Evolutionary conservation across 2,329 filamentous ascomycete genomes (phyloP).

Genomic region (Pyricularia pennisetigena): DNA sequence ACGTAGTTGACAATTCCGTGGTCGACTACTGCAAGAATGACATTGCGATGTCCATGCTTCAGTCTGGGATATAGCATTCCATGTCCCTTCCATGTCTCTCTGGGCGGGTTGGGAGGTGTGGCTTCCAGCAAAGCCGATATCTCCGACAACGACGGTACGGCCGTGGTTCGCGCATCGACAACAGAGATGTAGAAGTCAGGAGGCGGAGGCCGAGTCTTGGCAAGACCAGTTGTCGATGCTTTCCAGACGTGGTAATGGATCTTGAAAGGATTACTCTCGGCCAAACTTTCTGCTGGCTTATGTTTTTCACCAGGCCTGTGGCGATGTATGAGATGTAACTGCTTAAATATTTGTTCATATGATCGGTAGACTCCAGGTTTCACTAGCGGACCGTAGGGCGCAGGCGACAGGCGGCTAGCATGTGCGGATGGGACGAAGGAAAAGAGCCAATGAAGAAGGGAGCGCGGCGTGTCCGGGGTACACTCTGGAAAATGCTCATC

Average conservation of each 20-base stretch:
- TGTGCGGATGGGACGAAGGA: constrained; percentile 27
- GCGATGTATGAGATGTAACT: constrained; percentile 62
- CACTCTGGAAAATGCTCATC: neutral
- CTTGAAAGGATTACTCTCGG: constrained; percentile 47
- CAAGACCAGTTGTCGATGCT: constrained; percentile 56
- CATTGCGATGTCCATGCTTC: constrained; percentile 76
- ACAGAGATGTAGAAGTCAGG: constrained; percentile 84
- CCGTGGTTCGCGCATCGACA: constrained; percentile 61
- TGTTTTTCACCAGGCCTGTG: constrained; percentile 43
- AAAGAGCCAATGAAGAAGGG: constrained; percentile 44
- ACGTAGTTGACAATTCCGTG: constrained; percentile 84
- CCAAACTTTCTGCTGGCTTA: constrained; percentile 15
- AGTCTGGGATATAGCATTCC: constrained; percentile 60
- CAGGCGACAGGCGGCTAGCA: neutral
- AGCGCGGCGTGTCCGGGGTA: constrained; percentile 20
- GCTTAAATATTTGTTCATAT: constrained; percentile 63
- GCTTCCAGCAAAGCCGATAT: constrained; percentile 62
- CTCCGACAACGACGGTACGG: constrained; percentile 64
- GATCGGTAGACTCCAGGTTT: constrained; percentile 55
- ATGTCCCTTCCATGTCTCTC: constrained; percentile 22
- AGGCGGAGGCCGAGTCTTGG: constrained; percentile 65
- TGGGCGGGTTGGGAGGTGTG: constrained; percentile 58
- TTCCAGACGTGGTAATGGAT: constrained; percentile 81
- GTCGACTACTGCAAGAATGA: constrained; percentile 81
- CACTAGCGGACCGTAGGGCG: constrained; percentile 46